Evolutionary conservation across 2,329 filamentous ascomycete species (phyloP).

Genomic region (Fusarium napiforme): DNA sequence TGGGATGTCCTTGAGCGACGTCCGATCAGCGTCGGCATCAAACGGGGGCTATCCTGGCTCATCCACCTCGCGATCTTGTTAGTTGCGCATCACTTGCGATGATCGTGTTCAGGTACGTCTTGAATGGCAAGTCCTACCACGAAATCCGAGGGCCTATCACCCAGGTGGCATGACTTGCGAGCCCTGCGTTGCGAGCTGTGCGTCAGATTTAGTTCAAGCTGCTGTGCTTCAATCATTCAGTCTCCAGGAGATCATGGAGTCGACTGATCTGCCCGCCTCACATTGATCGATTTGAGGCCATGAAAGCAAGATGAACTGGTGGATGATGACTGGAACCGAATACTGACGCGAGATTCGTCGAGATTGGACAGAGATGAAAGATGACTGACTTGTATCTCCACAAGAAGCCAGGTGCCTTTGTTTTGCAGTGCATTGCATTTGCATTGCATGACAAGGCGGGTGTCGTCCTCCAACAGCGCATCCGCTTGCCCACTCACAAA

Average conservation of each 20-base stretch:
- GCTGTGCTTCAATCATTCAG: conserved; percentile 30
- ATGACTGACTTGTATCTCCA: conserved; percentile 23
- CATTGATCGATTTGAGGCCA: conserved; percentile 30
- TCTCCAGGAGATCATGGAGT: conserved; percentile 14
- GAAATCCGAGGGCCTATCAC: background rate
- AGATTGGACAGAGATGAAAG: conserved; percentile 22
- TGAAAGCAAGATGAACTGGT: conserved; percentile 30
- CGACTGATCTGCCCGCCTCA: conserved; percentile 30
- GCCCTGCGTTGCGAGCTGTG: conserved; percentile 44
- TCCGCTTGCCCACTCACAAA: conserved; percentile 17
- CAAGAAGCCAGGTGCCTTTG: conserved; percentile 25
- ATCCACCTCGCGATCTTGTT: conserved; percentile 21
- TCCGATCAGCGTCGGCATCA: conserved; percentile 29
- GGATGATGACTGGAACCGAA: conserved; percentile 19
- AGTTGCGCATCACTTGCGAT: conserved; percentile 16
- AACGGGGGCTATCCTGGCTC: conserved; percentile 16
- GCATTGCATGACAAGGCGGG: conserved; percentile 37
- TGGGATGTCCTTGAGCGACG: conserved; percentile 21
- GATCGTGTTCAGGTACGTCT: conserved; percentile 18
- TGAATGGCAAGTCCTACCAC: background rate
- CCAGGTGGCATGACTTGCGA: conserved; percentile 45
- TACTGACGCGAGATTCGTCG: conserved; percentile 35
- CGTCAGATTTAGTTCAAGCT: conserved; percentile 29
- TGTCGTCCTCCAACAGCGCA: conserved; percentile 31
- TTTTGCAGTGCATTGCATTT: conserved; percentile 34